Base-by-base conservation (phyloP, 306 rosid genomes). In the Urtica urens region DNA sequence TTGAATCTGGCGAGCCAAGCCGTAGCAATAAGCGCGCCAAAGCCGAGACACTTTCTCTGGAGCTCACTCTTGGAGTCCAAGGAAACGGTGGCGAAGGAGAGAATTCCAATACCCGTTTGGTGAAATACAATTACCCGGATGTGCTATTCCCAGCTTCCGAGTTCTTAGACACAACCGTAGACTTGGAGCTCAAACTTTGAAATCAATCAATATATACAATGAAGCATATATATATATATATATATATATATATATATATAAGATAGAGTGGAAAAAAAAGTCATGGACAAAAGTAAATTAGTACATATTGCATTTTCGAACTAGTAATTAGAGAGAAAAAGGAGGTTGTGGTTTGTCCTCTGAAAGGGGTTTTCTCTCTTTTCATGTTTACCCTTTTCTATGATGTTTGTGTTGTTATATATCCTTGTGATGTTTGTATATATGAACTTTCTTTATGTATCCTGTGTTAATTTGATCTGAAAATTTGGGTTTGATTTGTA, bases 141-240 rank as follows among this genome's bases (percentile, higher is more conserved):
- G 35, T 30, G 9, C 19, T 47, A 19, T 47, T 25, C 12, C 33
- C 34, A 14, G 34, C 20, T 46, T 46, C 41, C 42, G 38, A 33
- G 2, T 28, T 1, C 11, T 26, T 27, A 24, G 39, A 37, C 20
- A 10, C 40, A 0, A 13, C 4, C 2, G 11, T 59, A 33, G 72
- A 66, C 23, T 40, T 54, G 23, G 40, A 56, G 21, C 63, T 67
- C 10, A 67, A 38, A 47, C 67, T 67, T 10, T 60, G 23, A 46
- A 0, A n/a, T 9, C 7, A 6, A 3, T 13, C 18, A 9, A 10
- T 18, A 4, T 8, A 8, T 3, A 4, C 3, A 23, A 21, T 11
- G 4, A 8, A 19, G 10, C 5, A 8, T 29, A 13, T 1, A 33
- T 33, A 13, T n/a, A 21, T 51, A 33, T 51, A 35, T 17, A 51